Conservation (phyloP, 768 basidiomycete genomes). For the Pleurotus tuber-regium region DNA sequence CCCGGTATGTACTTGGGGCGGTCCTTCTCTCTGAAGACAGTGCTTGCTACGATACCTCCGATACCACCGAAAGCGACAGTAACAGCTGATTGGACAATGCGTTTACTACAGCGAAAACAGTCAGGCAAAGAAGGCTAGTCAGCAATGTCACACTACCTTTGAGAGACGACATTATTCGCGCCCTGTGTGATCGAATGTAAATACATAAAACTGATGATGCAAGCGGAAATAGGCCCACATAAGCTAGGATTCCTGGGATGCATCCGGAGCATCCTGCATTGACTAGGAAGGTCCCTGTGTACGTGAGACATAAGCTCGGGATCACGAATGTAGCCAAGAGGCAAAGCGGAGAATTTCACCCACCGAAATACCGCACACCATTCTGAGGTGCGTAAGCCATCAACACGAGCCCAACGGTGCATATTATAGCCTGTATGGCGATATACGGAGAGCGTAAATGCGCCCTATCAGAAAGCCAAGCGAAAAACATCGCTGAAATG, state of each 20-base stretch:
- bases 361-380: conserved; percentile 42
- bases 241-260: conserved; percentile 44
- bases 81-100: conserved; percentile 32
- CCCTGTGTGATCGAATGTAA: conserved; percentile 11
- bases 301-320: not conserved
- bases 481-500: conserved; percentile 37
- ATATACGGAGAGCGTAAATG: conserved; percentile 43
- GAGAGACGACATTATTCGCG: conserved; percentile 46
- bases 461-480: conserved; percentile 44
- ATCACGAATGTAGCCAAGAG: not conserved
- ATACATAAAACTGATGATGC: not conserved
- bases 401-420: conserved; percentile 35
- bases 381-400: conserved; percentile 36
- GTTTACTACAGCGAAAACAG: not conserved
- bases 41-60: conserved; percentile 43
- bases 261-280: conserved; percentile 42
- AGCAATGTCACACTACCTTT: conserved; percentile 37
- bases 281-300: conserved; percentile 39
- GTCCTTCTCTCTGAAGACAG: conserved; percentile 39
- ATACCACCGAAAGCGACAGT: conserved; percentile 40
- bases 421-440: conserved; percentile 32
- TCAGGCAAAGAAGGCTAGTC: not conserved
- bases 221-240: conserved; percentile 31
- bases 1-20: conserved; percentile 44
- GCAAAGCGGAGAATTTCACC: not conserved